Evolutionary conservation across 805 yeast genomes (phyloP).

Genomic region (Ogataea dorogensis): DNA sequence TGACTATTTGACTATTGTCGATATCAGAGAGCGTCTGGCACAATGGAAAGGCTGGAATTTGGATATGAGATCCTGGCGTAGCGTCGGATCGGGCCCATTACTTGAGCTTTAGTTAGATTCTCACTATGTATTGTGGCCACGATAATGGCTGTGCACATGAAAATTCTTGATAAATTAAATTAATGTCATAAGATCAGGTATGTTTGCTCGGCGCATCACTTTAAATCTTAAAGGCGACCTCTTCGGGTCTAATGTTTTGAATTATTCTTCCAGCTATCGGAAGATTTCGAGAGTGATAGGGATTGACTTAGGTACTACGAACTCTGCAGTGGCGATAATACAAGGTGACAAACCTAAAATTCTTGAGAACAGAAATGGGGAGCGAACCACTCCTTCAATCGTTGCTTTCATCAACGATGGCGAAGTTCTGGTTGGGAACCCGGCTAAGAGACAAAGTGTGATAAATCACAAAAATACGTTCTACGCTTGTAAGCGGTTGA

Average conservation of each 20-base stretch:
- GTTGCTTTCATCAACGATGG: constrained; percentile 89
- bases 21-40: constrained; percentile 55
- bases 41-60: constrained; percentile 85
- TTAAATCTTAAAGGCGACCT: no score
- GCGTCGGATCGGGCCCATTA: constrained; percentile 62
- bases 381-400: constrained; percentile 86
- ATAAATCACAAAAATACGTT: constrained; percentile 92
- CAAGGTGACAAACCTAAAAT: constrained; percentile 77
- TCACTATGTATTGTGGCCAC: no score
- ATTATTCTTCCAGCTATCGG: no score
- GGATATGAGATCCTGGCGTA: constrained; percentile 83
- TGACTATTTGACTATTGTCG: constrained; percentile 49
- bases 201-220: no score
- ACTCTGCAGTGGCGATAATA: constrained; percentile 85
- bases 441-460: constrained; percentile 95
- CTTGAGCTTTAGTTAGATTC: constrained; percentile 42
- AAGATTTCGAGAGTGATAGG: constrained; percentile 60
- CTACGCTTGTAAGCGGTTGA: constrained; percentile 91
- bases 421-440: constrained; percentile 88
- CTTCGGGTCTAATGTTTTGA: no score
- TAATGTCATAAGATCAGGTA: no score
- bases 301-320: constrained; percentile 85
- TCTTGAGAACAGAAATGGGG: constrained; percentile 75
- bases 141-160: constrained; percentile 4
- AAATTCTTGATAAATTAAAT: no score